Evolutionary conservation across 2,329 filamentous ascomycete genomes (phyloP).

Genomic region (Camillea tinctor): DNA sequence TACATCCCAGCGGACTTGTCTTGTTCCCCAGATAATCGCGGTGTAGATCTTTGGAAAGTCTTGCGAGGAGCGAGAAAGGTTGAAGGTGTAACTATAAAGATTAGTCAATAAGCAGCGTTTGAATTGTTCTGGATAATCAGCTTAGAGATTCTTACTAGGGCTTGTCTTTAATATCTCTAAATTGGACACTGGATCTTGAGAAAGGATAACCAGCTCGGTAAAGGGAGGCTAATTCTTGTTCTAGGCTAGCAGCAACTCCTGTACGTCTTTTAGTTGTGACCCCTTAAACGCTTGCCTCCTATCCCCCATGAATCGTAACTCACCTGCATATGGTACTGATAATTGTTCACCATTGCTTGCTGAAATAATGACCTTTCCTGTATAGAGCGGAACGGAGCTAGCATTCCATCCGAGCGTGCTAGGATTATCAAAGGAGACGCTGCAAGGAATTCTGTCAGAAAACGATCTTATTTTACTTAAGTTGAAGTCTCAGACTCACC

Average conservation of each 20-base stretch:
- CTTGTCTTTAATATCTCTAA: slow-evolving; percentile 7
- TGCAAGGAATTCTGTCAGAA: slow-evolving; percentile 8
- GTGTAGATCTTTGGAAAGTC: slow-evolving; percentile 31
- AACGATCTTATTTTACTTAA: too few relatives aligned
- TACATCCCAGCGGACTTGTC: slow-evolving; percentile 33
- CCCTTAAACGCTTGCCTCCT: background rate
- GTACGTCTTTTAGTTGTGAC: slow-evolving; percentile 1
- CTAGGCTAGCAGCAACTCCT: slow-evolving; percentile 25
- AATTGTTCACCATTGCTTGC: slow-evolving; percentile 33
- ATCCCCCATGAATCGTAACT: background rate
- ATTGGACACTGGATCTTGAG: slow-evolving; percentile 7
- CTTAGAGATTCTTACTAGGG: slow-evolving; percentile 16
- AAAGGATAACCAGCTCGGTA: slow-evolving; percentile 19
- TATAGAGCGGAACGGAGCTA: slow-evolving; percentile 33
- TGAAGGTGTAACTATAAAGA: slow-evolving; percentile 25
- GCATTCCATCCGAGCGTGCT: slow-evolving; percentile 27
- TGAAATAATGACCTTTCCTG: slow-evolving; percentile 33
- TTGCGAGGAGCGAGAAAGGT: slow-evolving; percentile 22
- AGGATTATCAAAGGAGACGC: slow-evolving; percentile 32
- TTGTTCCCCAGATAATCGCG: slow-evolving; percentile 24
- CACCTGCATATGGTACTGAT: slow-evolving; percentile 34
- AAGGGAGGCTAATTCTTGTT: slow-evolving; percentile 19
- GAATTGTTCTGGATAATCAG: background rate
- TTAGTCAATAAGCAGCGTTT: slow-evolving; percentile 7
- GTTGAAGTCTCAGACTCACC: slow-evolving; percentile 9